A percentile compares a stretch with the other conserved stretches of the same genome.
Evolutionary conservation across 768 basidiomycete genomes (phyloP).

Genomic region (Leccinum imitatum): DNA sequence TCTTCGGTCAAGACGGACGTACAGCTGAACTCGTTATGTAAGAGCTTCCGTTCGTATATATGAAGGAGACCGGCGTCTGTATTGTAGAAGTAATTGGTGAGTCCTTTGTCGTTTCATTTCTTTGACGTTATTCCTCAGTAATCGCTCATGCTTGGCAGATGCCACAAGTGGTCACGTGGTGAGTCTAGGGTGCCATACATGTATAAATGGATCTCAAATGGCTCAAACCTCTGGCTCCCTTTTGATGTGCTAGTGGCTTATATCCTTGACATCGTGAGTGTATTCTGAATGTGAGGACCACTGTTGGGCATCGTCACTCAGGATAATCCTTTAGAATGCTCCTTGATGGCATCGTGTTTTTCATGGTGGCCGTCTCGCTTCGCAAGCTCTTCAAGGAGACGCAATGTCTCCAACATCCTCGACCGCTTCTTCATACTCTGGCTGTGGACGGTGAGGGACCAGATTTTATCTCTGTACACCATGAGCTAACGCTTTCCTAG

Average conservation of each 20-base stretch:
- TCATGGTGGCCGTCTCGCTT: no score
- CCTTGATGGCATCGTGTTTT: no score
- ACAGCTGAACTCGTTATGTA: not conserved
- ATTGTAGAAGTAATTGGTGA: no score
- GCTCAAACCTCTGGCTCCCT: not conserved
- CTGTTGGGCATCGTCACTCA: no score
- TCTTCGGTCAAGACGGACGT: not conserved
- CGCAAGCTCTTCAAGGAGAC: no score
- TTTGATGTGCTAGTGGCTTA: not conserved
- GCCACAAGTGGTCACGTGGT: rapidly evolving
- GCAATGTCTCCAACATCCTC: no score
- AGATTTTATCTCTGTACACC: no score
- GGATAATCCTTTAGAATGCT: no score
- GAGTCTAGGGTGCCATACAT: not conserved
- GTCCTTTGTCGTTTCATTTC: not conserved
- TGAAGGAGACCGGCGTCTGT: not conserved
- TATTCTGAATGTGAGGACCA: no score
- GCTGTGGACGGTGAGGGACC: no score
- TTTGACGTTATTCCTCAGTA: not conserved
- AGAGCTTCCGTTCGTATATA: not conserved
- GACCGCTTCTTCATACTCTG: no score
- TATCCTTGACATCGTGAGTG: not conserved
- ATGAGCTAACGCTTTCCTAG: no score
- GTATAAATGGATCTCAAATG: not conserved
- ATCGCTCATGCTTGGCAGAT: not conserved